Percentiles rank a stretch among this genome's conserved stretches.
Conservation (phyloP, 345 rosid species). For the Populus davidiana region DNA sequence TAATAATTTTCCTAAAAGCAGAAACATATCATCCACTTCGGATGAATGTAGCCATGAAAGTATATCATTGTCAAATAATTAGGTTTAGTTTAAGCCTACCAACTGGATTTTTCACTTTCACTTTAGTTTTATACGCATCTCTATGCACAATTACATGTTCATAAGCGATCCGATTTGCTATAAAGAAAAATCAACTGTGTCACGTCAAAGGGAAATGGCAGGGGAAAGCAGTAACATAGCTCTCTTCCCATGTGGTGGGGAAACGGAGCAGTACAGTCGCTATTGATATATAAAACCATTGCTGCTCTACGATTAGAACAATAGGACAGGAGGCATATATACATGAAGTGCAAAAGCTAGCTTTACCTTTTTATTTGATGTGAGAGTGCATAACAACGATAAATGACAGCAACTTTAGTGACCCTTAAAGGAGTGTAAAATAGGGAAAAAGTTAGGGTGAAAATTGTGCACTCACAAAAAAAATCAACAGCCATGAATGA, state of each 20-base stretch:
- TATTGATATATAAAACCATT: slow-evolving; percentile 19
- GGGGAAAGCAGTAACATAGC: slow-evolving; percentile 27
- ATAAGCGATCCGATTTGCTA: neutral
- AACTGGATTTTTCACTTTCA: neutral
- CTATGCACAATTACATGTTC: neutral
- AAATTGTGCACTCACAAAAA: neutral
- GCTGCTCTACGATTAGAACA: slow-evolving; percentile 20
- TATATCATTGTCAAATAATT: neutral
- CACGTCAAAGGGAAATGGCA: slow-evolving; percentile 33
- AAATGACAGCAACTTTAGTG: slow-evolving; percentile 30
- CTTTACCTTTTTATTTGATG: slow-evolving; percentile 22
- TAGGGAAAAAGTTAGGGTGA: neutral
- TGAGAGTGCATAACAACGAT: slow-evolving; percentile 22
- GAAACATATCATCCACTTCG: neutral
- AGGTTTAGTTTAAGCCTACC: neutral
- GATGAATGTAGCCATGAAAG: neutral
- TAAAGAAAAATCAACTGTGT: neutral
- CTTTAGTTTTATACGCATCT: neutral
- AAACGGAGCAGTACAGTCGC: slow-evolving; percentile 35
- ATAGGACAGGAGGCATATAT: neutral
- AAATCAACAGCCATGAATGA: neutral
- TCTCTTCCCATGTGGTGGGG: slow-evolving; percentile 37
- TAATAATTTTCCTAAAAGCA: neutral
- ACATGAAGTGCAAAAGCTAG: slow-evolving; percentile 7
- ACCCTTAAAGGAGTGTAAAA: slow-evolving; percentile 1